A percentile compares a stretch with the other conserved stretches of the same genome.
Conservation (phyloP, 2,329 filamentous ascomycete genomes). For the Pseudocercospora vitis region DNA sequence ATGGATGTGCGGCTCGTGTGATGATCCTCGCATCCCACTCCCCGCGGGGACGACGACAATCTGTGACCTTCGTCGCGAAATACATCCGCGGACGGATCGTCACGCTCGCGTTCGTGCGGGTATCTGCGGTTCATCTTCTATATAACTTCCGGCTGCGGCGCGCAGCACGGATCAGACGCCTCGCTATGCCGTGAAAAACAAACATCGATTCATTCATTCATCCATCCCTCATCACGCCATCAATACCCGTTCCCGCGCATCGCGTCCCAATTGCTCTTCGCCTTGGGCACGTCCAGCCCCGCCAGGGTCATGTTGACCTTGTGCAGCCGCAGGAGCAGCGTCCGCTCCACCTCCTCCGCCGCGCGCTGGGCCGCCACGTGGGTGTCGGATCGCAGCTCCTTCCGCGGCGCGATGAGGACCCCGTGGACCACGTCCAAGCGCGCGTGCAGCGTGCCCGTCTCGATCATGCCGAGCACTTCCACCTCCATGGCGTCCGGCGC, state of each 20-base stretch:
- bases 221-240: too few species aligned
- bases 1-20: too few species aligned
- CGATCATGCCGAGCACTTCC: conserved; percentile 79
- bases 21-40: too few species aligned
- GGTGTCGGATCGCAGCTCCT: conserved; percentile 65
- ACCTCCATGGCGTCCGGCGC: conserved; percentile 59
- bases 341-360: conserved; percentile 69
- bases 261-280: conserved; percentile 15
- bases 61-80: too few species aligned
- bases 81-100: too few species aligned
- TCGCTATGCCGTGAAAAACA: too few species aligned
- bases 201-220: too few species aligned
- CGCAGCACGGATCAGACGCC: too few species aligned
- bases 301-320: conserved; percentile 74
- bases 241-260: conserved; percentile 18
- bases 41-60: too few species aligned
- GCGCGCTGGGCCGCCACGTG: conserved; percentile 69
- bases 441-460: conserved; percentile 68
- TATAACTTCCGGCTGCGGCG: too few species aligned
- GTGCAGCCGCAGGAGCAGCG: conserved; percentile 73
- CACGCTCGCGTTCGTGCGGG: too few species aligned
- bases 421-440: conserved; percentile 81
- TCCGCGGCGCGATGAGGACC: conserved; percentile 71
- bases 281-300: conserved; percentile 60
- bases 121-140: too few species aligned